A percentile compares a stretch with the other conserved stretches of the same genome.
These are phyloP conservation scores for Suhomyces bokatorum DNA, from an alignment of 1,139 yeast species.

Conservation along the genomic window DNA sequence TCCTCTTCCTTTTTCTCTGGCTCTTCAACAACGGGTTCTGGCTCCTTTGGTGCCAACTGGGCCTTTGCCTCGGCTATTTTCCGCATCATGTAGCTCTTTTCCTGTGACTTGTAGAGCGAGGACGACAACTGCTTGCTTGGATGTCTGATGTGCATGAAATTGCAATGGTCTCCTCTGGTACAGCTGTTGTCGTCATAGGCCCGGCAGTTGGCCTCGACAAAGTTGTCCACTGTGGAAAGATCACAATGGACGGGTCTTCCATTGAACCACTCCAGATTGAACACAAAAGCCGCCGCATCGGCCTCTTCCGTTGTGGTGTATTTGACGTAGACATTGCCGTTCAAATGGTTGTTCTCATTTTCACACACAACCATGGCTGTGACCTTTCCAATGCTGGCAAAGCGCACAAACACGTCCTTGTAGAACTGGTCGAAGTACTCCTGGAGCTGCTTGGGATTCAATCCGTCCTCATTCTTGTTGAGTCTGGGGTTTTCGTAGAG, in stretches of 20 bases:
- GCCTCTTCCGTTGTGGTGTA: slow-evolving; percentile 62
- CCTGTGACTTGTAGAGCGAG: slow-evolving; percentile 41
- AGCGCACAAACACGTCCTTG: slow-evolving; percentile 71
- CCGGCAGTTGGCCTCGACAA: slow-evolving; percentile 72
- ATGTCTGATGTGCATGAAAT: slow-evolving; percentile 76
- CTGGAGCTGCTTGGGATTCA: slow-evolving; percentile 45
- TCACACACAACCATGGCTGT: slow-evolving; percentile 75
- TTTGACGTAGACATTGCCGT: slow-evolving; percentile 80
- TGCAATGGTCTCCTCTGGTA: slow-evolving; percentile 78
- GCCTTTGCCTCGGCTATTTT: slow-evolving; percentile 13
- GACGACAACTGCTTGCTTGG: slow-evolving; percentile 49
- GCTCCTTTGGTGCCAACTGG: not conserved
- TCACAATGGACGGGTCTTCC: slow-evolving; percentile 81
- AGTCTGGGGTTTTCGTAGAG: slow-evolving; percentile 67
- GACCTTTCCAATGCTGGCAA: slow-evolving; percentile 65
- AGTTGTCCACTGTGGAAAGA: slow-evolving; percentile 71
- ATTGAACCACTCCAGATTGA: slow-evolving; percentile 82
- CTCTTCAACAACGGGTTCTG: not conserved
- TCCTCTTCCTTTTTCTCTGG: not conserved
- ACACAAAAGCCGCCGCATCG: slow-evolving; percentile 52
- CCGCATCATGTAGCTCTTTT: slow-evolving; percentile 26
- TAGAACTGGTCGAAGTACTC: slow-evolving; percentile 63
- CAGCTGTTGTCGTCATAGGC: slow-evolving; percentile 68
- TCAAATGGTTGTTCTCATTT: slow-evolving; percentile 74
- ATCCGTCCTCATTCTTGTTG: slow-evolving; percentile 30